A percentile compares a stretch with the other conserved stretches of the same genome.
These are phyloP conservation scores for Thalassiosira profunda DNA, from an alignment of 108 stramenopile genomes.

Conservation along the genomic window DNA sequence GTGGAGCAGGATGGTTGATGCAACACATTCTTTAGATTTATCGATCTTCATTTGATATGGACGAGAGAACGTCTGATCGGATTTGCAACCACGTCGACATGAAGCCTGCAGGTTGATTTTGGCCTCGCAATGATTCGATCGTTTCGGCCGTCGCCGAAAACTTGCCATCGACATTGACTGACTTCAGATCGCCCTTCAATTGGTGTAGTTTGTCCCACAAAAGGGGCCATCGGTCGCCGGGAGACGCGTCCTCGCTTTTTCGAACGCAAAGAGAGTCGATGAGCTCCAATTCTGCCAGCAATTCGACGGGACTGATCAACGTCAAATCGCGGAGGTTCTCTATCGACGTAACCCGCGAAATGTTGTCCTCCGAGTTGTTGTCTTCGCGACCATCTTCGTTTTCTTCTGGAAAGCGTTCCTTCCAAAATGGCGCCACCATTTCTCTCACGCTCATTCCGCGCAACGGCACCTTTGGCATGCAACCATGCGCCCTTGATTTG, in stretches of 20 bases:
- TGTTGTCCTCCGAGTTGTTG: background rate
- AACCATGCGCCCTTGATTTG: conserved; percentile 58
- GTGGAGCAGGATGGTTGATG: too few species aligned
- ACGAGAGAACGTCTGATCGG: conserved; percentile 21
- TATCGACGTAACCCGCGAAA: conserved; percentile 18
- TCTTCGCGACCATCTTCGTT: background rate
- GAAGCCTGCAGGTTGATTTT: conserved; percentile 29
- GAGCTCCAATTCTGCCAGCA: conserved; percentile 20
- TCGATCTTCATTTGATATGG: too few species aligned
- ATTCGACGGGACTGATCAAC: conserved; percentile 27
- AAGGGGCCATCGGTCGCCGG: conserved; percentile 7
- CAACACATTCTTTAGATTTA: too few species aligned
- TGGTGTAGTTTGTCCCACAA: conserved; percentile 51
- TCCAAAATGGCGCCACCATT: conserved; percentile 53
- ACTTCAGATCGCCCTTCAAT: conserved; percentile 49
- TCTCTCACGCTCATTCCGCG: conserved; percentile 47
- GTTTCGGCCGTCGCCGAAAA: conserved; percentile 21
- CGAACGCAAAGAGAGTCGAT: conserved; percentile 16
- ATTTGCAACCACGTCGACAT: conserved; percentile 34
- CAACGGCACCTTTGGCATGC: conserved; percentile 63
- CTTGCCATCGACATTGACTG: conserved; percentile 36
- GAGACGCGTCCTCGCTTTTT: background rate
- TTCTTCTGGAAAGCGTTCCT: conserved; percentile 36
- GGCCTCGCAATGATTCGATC: conserved; percentile 30
- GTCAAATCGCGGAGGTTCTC: conserved; percentile 38